Conservation (phyloP, 2,329 filamentous ascomycete species). For the Cylindrodendrum hubeiense region DNA sequence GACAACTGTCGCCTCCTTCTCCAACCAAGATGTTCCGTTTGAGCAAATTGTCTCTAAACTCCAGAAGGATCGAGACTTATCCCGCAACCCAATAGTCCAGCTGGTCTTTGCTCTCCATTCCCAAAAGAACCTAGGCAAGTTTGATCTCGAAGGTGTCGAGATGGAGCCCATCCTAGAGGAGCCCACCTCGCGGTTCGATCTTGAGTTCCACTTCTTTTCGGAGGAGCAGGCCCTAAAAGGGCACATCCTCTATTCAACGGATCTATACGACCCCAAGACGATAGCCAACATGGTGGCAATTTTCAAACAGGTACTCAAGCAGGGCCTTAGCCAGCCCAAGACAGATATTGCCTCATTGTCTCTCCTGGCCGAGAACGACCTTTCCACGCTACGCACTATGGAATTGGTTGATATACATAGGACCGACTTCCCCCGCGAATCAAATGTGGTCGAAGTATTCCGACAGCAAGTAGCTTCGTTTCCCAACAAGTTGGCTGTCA, state of each 20-base stretch:
- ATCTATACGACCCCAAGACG: constrained; percentile 38
- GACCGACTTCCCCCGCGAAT: constrained; percentile 32
- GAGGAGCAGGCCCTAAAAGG: constrained; percentile 30
- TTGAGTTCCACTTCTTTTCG: constrained; percentile 45
- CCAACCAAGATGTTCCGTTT: constrained; percentile 41
- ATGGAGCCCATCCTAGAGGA: constrained; percentile 15
- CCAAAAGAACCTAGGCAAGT: constrained; percentile 33
- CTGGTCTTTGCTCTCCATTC: constrained; percentile 33
- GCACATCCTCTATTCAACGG: constrained; percentile 30
- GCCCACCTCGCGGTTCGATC: constrained; percentile 35
- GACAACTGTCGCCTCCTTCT: constrained; percentile 24
- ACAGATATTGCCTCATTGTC: constrained; percentile 9
- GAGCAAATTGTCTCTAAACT: constrained; percentile 31
- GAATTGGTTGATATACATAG: constrained; percentile 28
- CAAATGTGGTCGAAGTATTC: constrained; percentile 42
- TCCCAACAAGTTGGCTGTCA: constrained; percentile 33
- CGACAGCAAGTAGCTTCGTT: constrained; percentile 27
- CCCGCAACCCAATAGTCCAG: constrained; percentile 31
- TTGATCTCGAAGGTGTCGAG: constrained; percentile 32
- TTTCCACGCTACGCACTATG: constrained; percentile 19
- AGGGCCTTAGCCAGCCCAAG: constrained; percentile 26
- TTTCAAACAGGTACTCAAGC: constrained; percentile 29
- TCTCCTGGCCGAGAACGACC: neutral
- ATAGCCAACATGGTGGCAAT: constrained; percentile 30
- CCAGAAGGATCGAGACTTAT: constrained; percentile 18